phyloP scores from a whole-genome alignment of 2,329 filamentous ascomycete genomes.

The Phialemonium atrogriseum region DNA sequence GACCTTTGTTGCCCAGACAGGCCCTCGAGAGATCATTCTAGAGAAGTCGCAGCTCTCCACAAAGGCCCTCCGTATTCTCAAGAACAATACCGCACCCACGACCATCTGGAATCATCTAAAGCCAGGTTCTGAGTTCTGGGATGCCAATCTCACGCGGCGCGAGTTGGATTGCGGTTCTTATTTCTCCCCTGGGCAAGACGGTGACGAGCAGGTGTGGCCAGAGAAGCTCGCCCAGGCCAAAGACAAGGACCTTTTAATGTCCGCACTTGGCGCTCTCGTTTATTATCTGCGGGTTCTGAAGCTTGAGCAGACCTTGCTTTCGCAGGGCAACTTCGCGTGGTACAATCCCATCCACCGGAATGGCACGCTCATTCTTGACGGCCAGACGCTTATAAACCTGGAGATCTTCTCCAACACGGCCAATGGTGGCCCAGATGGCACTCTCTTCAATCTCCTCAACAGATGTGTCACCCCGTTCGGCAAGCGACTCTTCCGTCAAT shows the following conservation, averaged over 20 bases:
- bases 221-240: conserved; percentile 60
- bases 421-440: conserved; percentile 78
- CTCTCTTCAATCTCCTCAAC: conserved; percentile 84
- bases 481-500: conserved; percentile 90
- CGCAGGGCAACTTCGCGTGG: conserved; percentile 81
- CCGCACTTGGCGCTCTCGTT: conserved; percentile 78
- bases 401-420: conserved; percentile 92
- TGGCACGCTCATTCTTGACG: conserved; percentile 85
- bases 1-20: conserved; percentile 87
- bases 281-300: conserved; percentile 83
- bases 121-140: conserved; percentile 81
- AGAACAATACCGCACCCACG: conserved; percentile 87
- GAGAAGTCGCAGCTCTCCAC: conserved; percentile 82
- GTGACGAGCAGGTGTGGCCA: conserved; percentile 64
- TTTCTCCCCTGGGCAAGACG: conserved; percentile 51
- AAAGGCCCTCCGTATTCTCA: conserved; percentile 86
- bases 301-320: conserved; percentile 78
- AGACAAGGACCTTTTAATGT: conserved; percentile 79
- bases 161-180: conserved; percentile 77
- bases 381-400: conserved; percentile 95
- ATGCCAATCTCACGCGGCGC: conserved; percentile 69
- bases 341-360: conserved; percentile 90
- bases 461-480: conserved; percentile 94
- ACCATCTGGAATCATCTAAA: conserved; percentile 96
- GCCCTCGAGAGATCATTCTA: conserved; percentile 78